Base-by-base conservation (phyloP, 2,329 filamentous ascomycete genomes). In the Boeremia exigua region DNA sequence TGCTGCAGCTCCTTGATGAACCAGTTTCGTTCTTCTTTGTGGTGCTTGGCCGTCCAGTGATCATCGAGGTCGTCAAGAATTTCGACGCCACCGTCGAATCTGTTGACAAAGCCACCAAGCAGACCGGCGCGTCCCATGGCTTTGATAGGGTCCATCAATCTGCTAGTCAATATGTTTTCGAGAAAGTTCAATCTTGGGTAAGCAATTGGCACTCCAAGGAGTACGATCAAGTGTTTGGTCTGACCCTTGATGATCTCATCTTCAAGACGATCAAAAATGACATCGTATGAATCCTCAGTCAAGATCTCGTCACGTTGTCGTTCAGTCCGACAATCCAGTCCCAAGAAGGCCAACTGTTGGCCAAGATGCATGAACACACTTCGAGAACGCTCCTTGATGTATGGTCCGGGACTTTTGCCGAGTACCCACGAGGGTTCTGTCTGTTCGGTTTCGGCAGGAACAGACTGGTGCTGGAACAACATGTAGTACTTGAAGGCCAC, bases 401-500 rank as follows among this genome's bases (percentile, higher is more conserved):
- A 99, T 0, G 94, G 93, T 0, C 96, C 96, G 3, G 89, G 90
- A 30, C 84, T 81, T 23, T 84, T 80, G 6, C 95, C 95, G 4
- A 98, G 78, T 15, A 96, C 79, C 95, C 95, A 98, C 71, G 92
- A 97, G 2, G 94, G 91, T 74, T 99, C 96, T 2, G 90, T 85
- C 32, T 84, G 81, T 63, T 96, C 88, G 0, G 88, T 92, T 78
- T 99, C 95, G 40, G 88, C 85, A 0, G 86, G 79, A 3, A 96
- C 81, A 63, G 90, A 96, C 75, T 99, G 96, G 66, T 99, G 95
- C 75, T 99, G 95, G 79, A 99, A 99, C 8, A 99, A 84, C 87
- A 99, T 89, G 70, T 99, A 99, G 77, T 98, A 99, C 75, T 99
- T 99, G 84, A 95, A 98, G 0, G 94, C 94, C 45, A 98, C 87